A percentile compares a stretch with the other conserved stretches of the same genome.
Evolutionary conservation across 345 rosid species (phyloP).

Genomic region (Mangifera indica): DNA sequence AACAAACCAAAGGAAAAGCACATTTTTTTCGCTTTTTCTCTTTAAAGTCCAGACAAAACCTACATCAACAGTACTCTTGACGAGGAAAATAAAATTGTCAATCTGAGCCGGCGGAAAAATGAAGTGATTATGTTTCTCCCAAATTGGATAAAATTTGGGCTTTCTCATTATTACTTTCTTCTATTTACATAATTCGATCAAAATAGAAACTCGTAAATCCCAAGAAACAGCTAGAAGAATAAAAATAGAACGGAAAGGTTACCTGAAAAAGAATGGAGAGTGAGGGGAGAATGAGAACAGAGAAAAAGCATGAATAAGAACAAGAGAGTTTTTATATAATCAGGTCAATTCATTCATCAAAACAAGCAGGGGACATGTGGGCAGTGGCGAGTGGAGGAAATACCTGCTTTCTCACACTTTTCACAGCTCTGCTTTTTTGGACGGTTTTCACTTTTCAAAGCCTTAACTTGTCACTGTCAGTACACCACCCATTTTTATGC

Average conservation of each 20-base stretch:
- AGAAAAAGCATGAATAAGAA: neutral
- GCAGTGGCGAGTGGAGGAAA: neutral
- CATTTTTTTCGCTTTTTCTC: neutral
- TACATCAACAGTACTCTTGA: slow-evolving; percentile 4
- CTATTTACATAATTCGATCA: neutral
- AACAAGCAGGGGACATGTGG: slow-evolving; percentile 20
- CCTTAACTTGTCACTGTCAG: slow-evolving; percentile 8
- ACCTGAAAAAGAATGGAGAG: slow-evolving; percentile 12
- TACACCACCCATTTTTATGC: neutral
- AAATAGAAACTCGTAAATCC: slow-evolving; percentile 1
- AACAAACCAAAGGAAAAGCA: neutral
- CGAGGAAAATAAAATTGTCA: slow-evolving; percentile 26
- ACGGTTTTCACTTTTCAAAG: slow-evolving; percentile 6
- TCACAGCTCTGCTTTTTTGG: slow-evolving; percentile 11
- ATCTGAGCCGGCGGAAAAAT: slow-evolving; percentile 30
- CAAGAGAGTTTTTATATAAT: neutral
- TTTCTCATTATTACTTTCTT: slow-evolving; percentile 9
- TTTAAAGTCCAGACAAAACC: slow-evolving; percentile 14
- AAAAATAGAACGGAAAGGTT: neutral
- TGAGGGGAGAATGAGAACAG: neutral
- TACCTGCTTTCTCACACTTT: slow-evolving; percentile 8
- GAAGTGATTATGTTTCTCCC: slow-evolving; percentile 21
- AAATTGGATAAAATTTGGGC: slow-evolving; percentile 23
- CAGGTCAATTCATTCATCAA: neutral
- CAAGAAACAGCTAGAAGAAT: neutral